phyloP scores from a whole-genome alignment of 1,284 basidiomycete genomes.

The Amylostereum chailletii region DNA sequence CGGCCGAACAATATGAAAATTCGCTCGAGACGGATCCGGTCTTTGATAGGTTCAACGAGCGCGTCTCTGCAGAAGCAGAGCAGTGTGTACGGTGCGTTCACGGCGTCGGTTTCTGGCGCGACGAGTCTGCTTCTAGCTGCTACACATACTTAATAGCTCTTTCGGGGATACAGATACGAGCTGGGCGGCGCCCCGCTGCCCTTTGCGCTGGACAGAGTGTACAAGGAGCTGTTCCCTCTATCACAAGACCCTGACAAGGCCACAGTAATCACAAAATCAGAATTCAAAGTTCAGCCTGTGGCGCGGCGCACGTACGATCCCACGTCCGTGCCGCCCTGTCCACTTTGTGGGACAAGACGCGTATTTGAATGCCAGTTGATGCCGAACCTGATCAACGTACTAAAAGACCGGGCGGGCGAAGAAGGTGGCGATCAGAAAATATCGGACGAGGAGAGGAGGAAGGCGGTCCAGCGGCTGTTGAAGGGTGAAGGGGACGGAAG shows the following conservation, averaged over 20 bases:
- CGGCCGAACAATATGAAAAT: constrained; percentile 68
- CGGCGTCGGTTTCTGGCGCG: too few species aligned
- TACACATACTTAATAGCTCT: not conserved
- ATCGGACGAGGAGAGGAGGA: constrained; percentile 52
- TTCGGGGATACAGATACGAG: constrained; percentile 51
- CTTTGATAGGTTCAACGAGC: constrained; percentile 71
- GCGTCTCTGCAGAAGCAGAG: constrained; percentile 56
- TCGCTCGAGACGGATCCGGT: constrained; percentile 67
- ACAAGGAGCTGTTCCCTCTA: constrained; percentile 59
- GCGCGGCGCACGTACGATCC: constrained; percentile 41
- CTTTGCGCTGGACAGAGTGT: constrained; percentile 62
- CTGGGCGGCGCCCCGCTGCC: constrained; percentile 66
- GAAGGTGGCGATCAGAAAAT: constrained; percentile 23
- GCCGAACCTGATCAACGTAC: constrained; percentile 77
- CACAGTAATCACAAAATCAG: constrained; percentile 41
- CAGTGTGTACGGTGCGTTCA: constrained; percentile 66
- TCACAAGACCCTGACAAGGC: constrained; percentile 32
- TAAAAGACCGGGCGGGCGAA: constrained; percentile 25
- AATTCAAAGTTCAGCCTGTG: constrained; percentile 42
- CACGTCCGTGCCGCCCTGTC: constrained; percentile 44
- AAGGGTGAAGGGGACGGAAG: constrained; percentile 32
- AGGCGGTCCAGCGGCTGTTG: constrained; percentile 42
- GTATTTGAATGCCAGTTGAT: constrained; percentile 82
- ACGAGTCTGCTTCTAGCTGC: constrained; percentile 4
- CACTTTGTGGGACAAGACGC: constrained; percentile 47